These are phyloP conservation scores for Rhodotorula sp. DNA, from an alignment of 1,284 basidiomycete genomes.

Conservation along the genomic window DNA sequence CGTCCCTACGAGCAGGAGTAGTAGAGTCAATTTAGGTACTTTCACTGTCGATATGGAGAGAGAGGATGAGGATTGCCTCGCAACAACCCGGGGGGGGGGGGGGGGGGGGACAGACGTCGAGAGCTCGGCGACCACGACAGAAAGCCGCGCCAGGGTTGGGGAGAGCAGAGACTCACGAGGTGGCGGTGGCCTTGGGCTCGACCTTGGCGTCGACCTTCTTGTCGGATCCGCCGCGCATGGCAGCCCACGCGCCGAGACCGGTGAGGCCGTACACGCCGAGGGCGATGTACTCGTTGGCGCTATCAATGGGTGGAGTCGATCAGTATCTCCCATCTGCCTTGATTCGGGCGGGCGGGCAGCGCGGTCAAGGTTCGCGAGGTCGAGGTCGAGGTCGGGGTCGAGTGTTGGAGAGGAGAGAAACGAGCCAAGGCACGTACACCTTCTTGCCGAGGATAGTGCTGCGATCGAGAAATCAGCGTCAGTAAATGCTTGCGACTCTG, in stretches of 20 bases:
- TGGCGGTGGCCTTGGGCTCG: conserved; percentile 17
- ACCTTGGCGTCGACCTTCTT: conserved; percentile 13
- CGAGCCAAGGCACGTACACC: conserved; percentile 25
- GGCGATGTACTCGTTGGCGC: conserved; percentile 24
- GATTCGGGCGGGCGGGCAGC: too few species aligned
- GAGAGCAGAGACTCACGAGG: conserved; percentile 11
- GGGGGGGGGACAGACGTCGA: too few species aligned
- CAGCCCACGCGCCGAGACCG: conserved; percentile 29
- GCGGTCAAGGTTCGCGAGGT: too few species aligned
- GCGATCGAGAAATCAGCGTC: not conserved
- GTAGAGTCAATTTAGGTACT: not conserved
- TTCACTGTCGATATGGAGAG: too few species aligned
- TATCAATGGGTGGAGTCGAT: not conserved
- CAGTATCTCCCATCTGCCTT: too few species aligned
- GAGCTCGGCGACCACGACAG: too few species aligned
- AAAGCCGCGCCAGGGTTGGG: not conserved
- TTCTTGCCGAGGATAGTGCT: conserved; percentile 40
- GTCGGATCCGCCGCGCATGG: conserved; percentile 26
- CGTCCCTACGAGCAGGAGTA: conserved; percentile 5
- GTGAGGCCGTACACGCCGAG: conserved; percentile 35
- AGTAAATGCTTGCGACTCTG: too few species aligned
- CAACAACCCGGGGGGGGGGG: too few species aligned
- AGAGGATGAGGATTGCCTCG: too few species aligned
- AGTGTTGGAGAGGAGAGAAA: not conserved
- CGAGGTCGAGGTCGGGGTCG: not conserved